Evolutionary conservation across 345 rosid genomes (phyloP).

Genomic region (Mallotus nudiflorus): DNA sequence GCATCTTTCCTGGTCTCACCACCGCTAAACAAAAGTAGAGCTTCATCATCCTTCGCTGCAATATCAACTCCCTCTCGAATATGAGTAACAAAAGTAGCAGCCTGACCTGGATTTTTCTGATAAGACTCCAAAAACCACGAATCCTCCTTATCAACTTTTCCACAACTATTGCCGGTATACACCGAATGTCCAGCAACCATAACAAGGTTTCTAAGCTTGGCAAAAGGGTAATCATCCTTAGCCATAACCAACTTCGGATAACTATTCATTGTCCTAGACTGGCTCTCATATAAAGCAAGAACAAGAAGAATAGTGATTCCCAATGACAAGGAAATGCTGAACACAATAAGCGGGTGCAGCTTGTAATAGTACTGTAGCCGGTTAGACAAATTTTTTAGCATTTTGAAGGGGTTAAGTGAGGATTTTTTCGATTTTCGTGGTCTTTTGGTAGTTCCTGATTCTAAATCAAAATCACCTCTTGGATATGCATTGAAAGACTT

Average conservation of each 20-base stretch:
- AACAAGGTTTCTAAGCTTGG: conserved; percentile 71
- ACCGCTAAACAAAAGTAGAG: conserved; percentile 94
- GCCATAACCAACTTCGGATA: conserved; percentile 39
- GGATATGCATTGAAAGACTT: conserved; percentile 78
- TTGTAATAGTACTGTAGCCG: conserved; percentile 59
- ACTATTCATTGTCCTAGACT: conserved; percentile 29
- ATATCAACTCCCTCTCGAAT: conserved; percentile 72
- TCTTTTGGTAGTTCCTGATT: conserved; percentile 56
- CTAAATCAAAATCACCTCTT: conserved; percentile 75
- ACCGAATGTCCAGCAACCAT: conserved; percentile 99
- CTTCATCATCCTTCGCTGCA: conserved; percentile 56
- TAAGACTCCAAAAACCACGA: conserved; percentile 96
- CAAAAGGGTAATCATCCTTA: conserved; percentile 53
- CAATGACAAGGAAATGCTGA: conserved; percentile 53
- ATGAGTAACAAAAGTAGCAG: conserved; percentile 80
- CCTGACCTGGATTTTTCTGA: conserved; percentile 93
- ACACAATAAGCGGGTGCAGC: conserved; percentile 60
- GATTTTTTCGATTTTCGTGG: conserved; percentile 54
- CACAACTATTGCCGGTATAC: conserved; percentile 78
- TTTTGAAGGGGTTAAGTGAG: conserved; percentile 38
- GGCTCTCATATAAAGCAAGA: conserved; percentile 51
- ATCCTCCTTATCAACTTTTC: conserved; percentile 72
- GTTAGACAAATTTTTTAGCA: conserved; percentile 56
- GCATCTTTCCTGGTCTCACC: conserved; percentile 97
- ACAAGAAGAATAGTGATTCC: conserved; percentile 60